Conservation (phyloP, 2,329 filamentous ascomycete genomes). For the Aspergillus ibericus region DNA sequence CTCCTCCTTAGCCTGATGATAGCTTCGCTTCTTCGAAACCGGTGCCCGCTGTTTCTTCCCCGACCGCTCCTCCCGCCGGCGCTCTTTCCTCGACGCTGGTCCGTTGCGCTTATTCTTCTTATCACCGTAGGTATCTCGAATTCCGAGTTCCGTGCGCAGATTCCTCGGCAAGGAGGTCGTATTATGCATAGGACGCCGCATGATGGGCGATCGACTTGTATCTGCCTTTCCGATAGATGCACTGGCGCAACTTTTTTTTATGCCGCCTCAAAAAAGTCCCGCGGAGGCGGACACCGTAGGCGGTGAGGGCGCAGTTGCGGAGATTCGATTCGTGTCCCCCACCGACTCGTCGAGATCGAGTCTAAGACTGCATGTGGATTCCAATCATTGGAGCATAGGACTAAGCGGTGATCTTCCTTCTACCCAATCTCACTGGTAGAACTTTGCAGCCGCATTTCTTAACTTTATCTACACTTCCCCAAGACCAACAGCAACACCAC, state of each 20-base stretch:
- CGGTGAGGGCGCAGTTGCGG: conserved; percentile 19
- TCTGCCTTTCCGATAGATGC: neutral
- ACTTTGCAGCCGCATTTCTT: no score
- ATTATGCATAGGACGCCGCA: conserved; percentile 40
- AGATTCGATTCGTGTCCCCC: conserved; percentile 12
- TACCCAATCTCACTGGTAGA: no score
- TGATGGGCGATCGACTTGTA: conserved; percentile 13
- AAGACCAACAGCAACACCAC: neutral
- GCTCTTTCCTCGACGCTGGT: conserved; percentile 58
- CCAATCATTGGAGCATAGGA: neutral
- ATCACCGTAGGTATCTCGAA: conserved; percentile 37
- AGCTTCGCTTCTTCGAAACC: conserved; percentile 17
- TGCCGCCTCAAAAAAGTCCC: conserved; percentile 20
- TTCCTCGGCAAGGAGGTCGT: conserved; percentile 44
- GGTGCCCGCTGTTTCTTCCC: conserved; percentile 56
- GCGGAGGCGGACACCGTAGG: conserved; percentile 24
- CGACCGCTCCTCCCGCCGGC: conserved; percentile 64
- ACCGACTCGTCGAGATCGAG: conserved; percentile 4
- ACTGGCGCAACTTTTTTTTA: conserved; percentile 23
- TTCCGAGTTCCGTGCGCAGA: conserved; percentile 42
- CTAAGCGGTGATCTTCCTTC: no score
- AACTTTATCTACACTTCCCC: neutral
- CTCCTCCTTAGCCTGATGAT: conserved; percentile 18
- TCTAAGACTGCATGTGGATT: neutral
- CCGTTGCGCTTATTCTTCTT: conserved; percentile 33